Evolutionary conservation across 176 grass and related monocot species (phyloP), one percentile per base, ranked within the genome.

Genomic region (Eleusine indica): DNA sequence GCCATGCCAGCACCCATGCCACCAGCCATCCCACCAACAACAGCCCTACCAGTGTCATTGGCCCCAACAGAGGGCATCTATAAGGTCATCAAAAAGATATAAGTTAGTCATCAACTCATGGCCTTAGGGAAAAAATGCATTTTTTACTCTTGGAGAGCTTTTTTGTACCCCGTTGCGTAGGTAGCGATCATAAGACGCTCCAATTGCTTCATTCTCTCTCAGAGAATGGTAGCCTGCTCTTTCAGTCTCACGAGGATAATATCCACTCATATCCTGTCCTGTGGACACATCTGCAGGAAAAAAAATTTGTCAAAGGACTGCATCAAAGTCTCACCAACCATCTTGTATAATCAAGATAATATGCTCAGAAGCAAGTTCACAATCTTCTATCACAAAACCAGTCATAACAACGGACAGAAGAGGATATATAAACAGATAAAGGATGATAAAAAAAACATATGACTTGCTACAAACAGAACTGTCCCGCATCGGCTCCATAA

Each of bases 181-280:
- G 88, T 96, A 99, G 65, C 89, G 93, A 48, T 99, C 97, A 86
- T 99, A 99, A 29, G 97, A 99, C 70, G 93, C 93, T 62, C 91
- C 93, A 65, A 99, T 90, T 57, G 97, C 76, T 70, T 99, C 97
- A 14, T 92, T 96, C 30, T 99, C 97, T 82, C 97, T 96, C 66
- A 99, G 82, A 32, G 85, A 65, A 86, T 89, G 91, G 68, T 92
- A 93, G 21, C 86, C 87, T 53, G 87, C 6, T 73, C 94, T 88
- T 12, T 97, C 94, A 65, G 87, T 80, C 41, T 99, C 93, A 71
- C 88, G 97, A 67, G 87, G 89, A 72, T 92, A 99, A 87, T 99
- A 99, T 17, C 91, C 91, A 57, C 86, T 65, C 82, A 96, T 83
- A 37, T 99, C 96, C 62, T 88, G 89, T 60, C 96, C 93, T 72